Evolutionary conservation across 1,139 yeast species (phyloP), one percentile per base, ranked within the genome.

Genomic region (Suhomyces yuchorum): DNA sequence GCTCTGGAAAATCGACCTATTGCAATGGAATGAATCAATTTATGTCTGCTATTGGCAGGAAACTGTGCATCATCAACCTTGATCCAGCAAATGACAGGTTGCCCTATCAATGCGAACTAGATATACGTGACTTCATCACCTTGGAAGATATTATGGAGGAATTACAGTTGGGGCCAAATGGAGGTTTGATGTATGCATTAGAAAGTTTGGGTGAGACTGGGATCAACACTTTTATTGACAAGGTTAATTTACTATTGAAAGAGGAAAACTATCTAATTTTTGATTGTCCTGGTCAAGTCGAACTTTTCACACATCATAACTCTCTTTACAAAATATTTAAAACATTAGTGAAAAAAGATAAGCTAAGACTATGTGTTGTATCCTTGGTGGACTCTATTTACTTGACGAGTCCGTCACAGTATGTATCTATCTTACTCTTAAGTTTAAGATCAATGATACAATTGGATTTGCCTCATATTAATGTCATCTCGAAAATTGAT

Each of bases 1-100:
- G 99, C 2, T 80, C 96, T 0, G 99, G 99, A 1, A 95, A 95
- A 62, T 89, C 97, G 0, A 95, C 99, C 0, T 95, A 89, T 64
- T 91, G 98, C 63, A 76, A 84, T 64, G 99, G 99, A 23, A 82
- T 93, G 84, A 80, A 80, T 57, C 98, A 93, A 73, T 93, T 95
- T 64, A 77, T 92, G 58, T 85, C 87, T 50, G 97, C 98, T 1
- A 90, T 95, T 41, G 99, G 99, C 7, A 75, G 99, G 49, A 87
- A 89, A 57, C 84, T 89, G 49, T 77, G 88, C 35, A 78, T 93
- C 3, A 75, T 95, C 30, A 95, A 95, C 61, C 74, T 95, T 51
- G 99, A 95, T 62, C 97, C 98, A 0, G 99, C 99, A 1, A 95
- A 95, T 64, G 98, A 92, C 63, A 68, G 78, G 38, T 62, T 87